Evolutionary conservation across 2,329 filamentous ascomycete species (phyloP).

Genomic region (Aureobasidium uvarum): DNA sequence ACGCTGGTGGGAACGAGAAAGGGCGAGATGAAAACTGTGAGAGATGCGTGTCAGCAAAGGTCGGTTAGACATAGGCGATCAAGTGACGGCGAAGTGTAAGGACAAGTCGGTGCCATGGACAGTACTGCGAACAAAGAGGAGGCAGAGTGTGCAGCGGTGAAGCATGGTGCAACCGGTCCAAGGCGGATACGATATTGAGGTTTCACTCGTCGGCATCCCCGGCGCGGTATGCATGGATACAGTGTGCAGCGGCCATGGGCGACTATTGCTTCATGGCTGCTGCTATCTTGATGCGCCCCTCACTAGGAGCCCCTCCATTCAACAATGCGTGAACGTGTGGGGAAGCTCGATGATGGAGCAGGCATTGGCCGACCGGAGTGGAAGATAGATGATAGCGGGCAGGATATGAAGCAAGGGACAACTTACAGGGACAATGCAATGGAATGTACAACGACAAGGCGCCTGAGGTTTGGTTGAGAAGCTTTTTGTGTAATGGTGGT

Average conservation of each 20-base stretch:
- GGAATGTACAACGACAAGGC: constrained; percentile 1
- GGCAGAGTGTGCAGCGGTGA: constrained; percentile 6
- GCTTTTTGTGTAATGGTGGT: constrained; percentile 16
- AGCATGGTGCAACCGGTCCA: neutral
- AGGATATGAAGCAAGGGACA: neutral
- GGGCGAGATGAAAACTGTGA: neutral
- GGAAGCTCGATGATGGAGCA: constrained; percentile 2
- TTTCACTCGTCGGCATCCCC: neutral
- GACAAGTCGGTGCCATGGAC: neutral
- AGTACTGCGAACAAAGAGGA: neutral
- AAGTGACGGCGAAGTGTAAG: neutral
- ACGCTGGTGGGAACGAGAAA: neutral
- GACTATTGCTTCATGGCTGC: neutral
- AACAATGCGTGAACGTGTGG: constrained; percentile 2
- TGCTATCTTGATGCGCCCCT: constrained; percentile 5
- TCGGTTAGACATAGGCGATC: too few relatives aligned
- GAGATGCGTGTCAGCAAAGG: neutral
- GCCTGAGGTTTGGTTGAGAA: constrained; percentile 16
- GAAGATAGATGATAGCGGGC: neutral
- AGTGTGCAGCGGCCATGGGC: neutral
- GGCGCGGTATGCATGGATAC: neutral
- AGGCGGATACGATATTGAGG: neutral
- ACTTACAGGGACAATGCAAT: constrained; percentile 19
- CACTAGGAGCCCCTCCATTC: constrained; percentile 15
- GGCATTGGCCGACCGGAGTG: neutral